Percentiles rank a stretch among this genome's conserved stretches.
Evolutionary conservation across 148 eudicot species (phyloP).

Genomic region (Persicaria tinctoria): DNA sequence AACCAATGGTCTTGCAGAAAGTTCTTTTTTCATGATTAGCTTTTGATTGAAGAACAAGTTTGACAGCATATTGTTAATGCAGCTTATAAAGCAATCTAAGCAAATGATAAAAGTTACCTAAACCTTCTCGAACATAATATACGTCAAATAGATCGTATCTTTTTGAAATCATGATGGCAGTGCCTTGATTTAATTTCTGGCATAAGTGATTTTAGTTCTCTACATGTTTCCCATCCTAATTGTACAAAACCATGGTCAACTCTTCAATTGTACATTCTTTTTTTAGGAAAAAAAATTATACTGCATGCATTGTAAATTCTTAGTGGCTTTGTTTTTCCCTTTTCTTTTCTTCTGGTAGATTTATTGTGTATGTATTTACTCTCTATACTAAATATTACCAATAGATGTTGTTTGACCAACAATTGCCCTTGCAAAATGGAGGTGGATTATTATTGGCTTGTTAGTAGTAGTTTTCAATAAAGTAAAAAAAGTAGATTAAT

Average conservation of each 20-base stretch:
- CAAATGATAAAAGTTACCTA: slow-evolving; percentile 5
- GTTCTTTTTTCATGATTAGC: not conserved
- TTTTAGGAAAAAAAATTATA: too few species aligned
- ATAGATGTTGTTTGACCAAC: not conserved
- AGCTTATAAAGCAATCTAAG: not conserved
- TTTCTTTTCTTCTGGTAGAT: not conserved
- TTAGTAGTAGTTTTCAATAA: too few species aligned
- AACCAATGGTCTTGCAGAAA: not conserved
- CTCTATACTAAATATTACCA: not conserved
- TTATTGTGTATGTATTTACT: not conserved
- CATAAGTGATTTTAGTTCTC: not conserved
- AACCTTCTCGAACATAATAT: not conserved
- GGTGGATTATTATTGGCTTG: too few species aligned
- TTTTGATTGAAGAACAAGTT: not conserved
- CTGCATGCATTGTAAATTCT: not conserved
- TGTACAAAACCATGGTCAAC: not conserved
- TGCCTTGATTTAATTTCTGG: not conserved
- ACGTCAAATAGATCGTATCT: not conserved
- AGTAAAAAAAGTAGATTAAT: too few species aligned
- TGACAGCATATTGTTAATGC: not conserved
- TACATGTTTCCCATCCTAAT: not conserved
- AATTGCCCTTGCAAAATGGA: too few species aligned
- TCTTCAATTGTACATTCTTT: not conserved
- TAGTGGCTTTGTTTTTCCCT: not conserved
- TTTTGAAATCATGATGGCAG: not conserved